Evolutionary conservation across 1,284 basidiomycete genomes (phyloP).

Genomic region (Flammula alnicola): DNA sequence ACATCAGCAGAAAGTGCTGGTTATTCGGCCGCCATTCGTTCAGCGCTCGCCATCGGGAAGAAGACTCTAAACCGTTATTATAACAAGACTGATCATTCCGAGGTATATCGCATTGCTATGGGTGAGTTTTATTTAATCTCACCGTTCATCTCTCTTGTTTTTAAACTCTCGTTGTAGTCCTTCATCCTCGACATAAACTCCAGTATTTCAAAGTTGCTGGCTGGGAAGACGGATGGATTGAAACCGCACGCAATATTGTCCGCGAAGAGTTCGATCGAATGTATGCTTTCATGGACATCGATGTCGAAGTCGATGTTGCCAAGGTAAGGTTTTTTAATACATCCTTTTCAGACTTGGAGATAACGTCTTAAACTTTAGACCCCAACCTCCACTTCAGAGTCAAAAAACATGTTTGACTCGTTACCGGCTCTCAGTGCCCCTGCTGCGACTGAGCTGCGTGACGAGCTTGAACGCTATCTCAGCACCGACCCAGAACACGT

Average conservation of each 20-base stretch:
- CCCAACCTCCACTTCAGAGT: neutral
- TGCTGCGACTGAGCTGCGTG: slow-evolving; percentile 7
- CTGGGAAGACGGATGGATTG: slow-evolving; percentile 26
- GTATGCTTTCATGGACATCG: slow-evolving; percentile 2
- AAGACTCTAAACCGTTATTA: slow-evolving; percentile 23
- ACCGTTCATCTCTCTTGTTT: slow-evolving; percentile 2
- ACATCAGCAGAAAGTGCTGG: neutral
- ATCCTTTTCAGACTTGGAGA: neutral
- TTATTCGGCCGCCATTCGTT: slow-evolving; percentile 5
- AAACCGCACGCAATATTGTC: slow-evolving; percentile 17
- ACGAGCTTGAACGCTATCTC: slow-evolving; percentile 32
- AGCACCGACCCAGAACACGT: slow-evolving; percentile 20
- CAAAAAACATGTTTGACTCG: slow-evolving; percentile 10
- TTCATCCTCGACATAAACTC: slow-evolving; percentile 26
- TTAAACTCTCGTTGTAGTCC: slow-evolving; percentile 14
- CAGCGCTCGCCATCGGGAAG: slow-evolving; percentile 9
- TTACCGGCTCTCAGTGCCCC: slow-evolving; percentile 7
- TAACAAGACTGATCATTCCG: slow-evolving; percentile 19
- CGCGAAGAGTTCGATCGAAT: slow-evolving; percentile 17
- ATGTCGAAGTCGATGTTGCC: neutral
- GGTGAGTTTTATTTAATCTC: slow-evolving; percentile 7
- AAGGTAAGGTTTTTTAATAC: neutral
- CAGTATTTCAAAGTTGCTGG: slow-evolving; percentile 23
- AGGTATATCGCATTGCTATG: slow-evolving; percentile 27
- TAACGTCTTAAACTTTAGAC: neutral